These are phyloP conservation scores for Globisporangium irregulare DNA, from an alignment of 352 stramenopile species.

Conservation along the genomic window DNA sequence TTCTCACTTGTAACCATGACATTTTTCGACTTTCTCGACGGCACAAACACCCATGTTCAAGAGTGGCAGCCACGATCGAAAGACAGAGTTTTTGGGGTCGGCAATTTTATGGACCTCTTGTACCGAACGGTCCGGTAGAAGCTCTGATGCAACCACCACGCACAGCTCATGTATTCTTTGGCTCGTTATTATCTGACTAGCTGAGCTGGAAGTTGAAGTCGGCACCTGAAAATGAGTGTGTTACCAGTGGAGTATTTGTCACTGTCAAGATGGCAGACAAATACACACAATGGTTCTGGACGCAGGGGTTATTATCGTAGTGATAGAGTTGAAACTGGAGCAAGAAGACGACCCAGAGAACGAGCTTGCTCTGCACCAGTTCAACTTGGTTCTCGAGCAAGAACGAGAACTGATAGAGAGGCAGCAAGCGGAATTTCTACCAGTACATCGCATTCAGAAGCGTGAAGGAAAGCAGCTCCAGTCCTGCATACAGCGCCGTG, in stretches of 20 bases:
- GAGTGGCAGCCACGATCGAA: not conserved
- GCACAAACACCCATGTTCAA: not conserved
- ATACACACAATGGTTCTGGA: not conserved
- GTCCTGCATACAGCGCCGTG: not conserved
- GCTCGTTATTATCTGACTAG: not conserved
- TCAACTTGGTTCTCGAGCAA: conserved; percentile 6
- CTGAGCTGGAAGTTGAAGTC: not conserved
- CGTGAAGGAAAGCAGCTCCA: not conserved
- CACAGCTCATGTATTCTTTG: too few relatives aligned
- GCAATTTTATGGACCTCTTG: not conserved
- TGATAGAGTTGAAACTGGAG: conserved; percentile 3
- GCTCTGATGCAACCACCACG: too few relatives aligned
- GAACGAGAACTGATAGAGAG: conserved; percentile 11
- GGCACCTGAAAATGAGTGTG: not conserved
- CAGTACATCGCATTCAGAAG: not conserved
- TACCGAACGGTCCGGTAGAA: too few relatives aligned
- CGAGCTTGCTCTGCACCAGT: conserved; percentile 12
- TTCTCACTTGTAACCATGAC: not conserved
- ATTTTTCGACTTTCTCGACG: not conserved
- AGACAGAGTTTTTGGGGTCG: not conserved
- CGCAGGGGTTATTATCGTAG: not conserved
- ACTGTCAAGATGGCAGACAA: too few relatives aligned
- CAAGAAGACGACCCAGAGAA: conserved; percentile 7
- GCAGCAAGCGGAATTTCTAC: conserved; percentile 1
- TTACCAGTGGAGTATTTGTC: not conserved